Evolutionary conservation across 805 yeast species (phyloP).

Genomic region (Nakazawaea wyomingensis): DNA sequence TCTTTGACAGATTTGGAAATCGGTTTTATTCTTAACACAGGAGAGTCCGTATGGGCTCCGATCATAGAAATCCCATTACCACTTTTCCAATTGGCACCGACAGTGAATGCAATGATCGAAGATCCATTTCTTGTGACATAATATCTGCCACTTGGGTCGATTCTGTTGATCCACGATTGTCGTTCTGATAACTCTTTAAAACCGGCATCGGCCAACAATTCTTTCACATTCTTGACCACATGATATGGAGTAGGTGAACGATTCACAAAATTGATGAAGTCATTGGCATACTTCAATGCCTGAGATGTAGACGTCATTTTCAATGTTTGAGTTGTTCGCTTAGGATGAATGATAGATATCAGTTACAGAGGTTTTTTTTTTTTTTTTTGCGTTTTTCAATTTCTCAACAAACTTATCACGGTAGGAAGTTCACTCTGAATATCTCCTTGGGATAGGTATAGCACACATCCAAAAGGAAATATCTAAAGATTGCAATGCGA

Average conservation of each 20-base stretch:
- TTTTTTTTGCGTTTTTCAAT: no score
- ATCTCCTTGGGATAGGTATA: no score
- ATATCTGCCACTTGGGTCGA: slow-evolving; percentile 59
- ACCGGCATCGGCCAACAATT: slow-evolving; percentile 53
- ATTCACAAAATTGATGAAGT: slow-evolving; percentile 74
- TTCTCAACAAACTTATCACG: no score
- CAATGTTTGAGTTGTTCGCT: no score
- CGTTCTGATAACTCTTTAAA: slow-evolving; percentile 72
- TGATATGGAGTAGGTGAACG: slow-evolving; percentile 93
- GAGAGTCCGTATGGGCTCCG: slow-evolving; percentile 97
- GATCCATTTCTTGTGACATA: slow-evolving; percentile 88
- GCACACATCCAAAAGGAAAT: no score
- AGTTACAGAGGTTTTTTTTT: no score
- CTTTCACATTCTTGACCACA: slow-evolving; percentile 66
- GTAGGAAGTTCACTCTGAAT: no score
- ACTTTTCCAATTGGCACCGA: slow-evolving; percentile 65
- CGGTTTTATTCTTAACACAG: slow-evolving; percentile 85
- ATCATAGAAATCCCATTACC: slow-evolving; percentile 84
- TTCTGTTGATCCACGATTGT: slow-evolving; percentile 55
- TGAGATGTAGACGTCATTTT: background rate
- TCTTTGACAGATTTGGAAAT: slow-evolving; percentile 62
- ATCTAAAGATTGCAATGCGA: no score
- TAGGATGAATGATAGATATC: no score
- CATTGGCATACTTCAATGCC: slow-evolving; percentile 38
- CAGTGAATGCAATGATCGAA: slow-evolving; percentile 80